phyloP scores from a whole-genome alignment of 108 stramenopile species.

The Nannochloropsis salina region DNA sequence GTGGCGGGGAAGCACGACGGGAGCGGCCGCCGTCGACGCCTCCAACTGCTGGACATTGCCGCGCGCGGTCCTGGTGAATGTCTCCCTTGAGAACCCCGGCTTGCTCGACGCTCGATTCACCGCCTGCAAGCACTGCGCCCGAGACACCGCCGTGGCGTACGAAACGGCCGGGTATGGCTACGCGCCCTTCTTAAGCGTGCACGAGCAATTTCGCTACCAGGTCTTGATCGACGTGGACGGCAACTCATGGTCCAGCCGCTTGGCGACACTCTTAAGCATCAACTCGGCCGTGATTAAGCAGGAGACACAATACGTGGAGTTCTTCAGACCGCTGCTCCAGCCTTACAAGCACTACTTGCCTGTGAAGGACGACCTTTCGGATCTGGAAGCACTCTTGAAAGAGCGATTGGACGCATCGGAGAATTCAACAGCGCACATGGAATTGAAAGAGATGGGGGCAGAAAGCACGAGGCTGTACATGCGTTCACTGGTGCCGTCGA shows the following conservation, averaged over 20 bases:
- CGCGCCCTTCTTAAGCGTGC: neutral
- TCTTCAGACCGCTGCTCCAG: neutral
- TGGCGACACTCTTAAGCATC: neutral
- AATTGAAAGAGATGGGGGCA: neutral
- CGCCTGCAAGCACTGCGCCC: neutral
- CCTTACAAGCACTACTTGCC: neutral
- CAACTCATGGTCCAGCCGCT: neutral
- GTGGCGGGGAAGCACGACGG: neutral
- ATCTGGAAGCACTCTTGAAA: neutral
- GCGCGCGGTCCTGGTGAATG: neutral
- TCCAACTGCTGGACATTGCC: neutral
- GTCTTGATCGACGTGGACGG: conserved; percentile 17
- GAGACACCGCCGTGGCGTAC: neutral
- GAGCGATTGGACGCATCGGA: neutral
- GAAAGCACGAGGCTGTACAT: conserved; percentile 15
- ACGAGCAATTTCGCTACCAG: neutral
- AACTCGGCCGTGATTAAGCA: neutral
- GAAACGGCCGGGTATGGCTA: neutral
- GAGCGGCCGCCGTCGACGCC: neutral
- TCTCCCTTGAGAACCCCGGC: neutral
- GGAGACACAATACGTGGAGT: neutral
- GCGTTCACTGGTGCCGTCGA: conserved; percentile 1
- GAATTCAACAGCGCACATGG: neutral
- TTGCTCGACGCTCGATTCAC: conserved; percentile 1
- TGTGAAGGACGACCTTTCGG: neutral